These are phyloP conservation scores for Ustanciosporium gigantosporum DNA, from an alignment of 1,284 basidiomycete species.

Conservation along the genomic window DNA sequence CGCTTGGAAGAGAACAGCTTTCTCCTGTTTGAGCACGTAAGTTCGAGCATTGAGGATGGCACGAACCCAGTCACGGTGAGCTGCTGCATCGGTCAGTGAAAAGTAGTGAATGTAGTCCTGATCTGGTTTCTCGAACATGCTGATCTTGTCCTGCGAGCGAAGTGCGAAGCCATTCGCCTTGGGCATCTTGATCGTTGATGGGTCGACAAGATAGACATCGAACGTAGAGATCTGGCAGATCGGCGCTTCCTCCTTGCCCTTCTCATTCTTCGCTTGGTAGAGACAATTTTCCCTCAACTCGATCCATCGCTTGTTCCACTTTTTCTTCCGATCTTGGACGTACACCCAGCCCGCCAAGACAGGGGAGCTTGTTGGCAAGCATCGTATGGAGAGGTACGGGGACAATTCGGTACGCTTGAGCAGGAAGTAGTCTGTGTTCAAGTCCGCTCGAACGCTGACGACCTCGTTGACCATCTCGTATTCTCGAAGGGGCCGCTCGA, in stretches of 20 bases:
- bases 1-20: conserved; percentile 46
- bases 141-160: conserved; percentile 44
- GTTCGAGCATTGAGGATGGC: conserved; percentile 52
- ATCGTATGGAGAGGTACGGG: conserved; percentile 40
- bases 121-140: conserved; percentile 52
- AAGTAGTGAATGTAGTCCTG: conserved; percentile 55
- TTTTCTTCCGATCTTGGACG: conserved; percentile 49
- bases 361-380: conserved; percentile 46
- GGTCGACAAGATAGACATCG: conserved; percentile 55
- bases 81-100: conserved; percentile 49
- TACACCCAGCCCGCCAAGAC: conserved; percentile 54
- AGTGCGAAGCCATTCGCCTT: conserved; percentile 56
- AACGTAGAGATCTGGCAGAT: conserved; percentile 52
- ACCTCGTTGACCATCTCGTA: conserved; percentile 56
- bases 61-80: conserved; percentile 57
- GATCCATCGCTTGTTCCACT: conserved; percentile 58
- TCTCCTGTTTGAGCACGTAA: conserved; percentile 56
- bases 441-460: conserved; percentile 33
- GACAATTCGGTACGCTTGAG: conserved; percentile 54
- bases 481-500: conserved; percentile 57
- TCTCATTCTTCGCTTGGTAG: conserved; percentile 56
- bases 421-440: conserved; percentile 45
- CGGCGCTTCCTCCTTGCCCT: conserved; percentile 53
- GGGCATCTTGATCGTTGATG: conserved; percentile 39
- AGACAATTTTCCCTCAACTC: conserved; percentile 57